Evolutionary conservation across 2,329 filamentous ascomycete genomes (phyloP).

Genomic region (Mariannaea elegans): DNA sequence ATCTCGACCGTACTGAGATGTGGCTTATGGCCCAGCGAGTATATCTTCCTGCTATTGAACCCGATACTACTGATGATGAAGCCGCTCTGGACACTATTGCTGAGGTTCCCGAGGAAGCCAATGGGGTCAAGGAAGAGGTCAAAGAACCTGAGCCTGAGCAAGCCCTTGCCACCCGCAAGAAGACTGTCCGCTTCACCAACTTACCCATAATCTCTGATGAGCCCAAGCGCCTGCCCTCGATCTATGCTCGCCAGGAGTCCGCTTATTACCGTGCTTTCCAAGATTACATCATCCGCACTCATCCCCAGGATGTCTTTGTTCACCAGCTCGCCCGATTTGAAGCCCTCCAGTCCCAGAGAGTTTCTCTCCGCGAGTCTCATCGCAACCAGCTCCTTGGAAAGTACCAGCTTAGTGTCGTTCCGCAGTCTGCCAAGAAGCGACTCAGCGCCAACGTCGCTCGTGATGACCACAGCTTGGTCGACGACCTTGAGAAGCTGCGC

Average conservation of each 20-base stretch:
- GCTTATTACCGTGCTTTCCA: slow-evolving; percentile 92
- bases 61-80: slow-evolving; percentile 49
- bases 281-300: slow-evolving; percentile 72
- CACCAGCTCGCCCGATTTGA: slow-evolving; percentile 88
- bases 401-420: slow-evolving; percentile 78
- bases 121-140: slow-evolving; percentile 34
- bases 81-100: slow-evolving; percentile 49
- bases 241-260: slow-evolving; percentile 69
- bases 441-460: slow-evolving; percentile 78
- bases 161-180: slow-evolving; percentile 61
- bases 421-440: slow-evolving; percentile 74
- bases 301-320: slow-evolving; percentile 79
- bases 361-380: slow-evolving; percentile 77
- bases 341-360: slow-evolving; percentile 83
- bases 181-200: slow-evolving; percentile 79
- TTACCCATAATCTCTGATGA: slow-evolving; percentile 54
- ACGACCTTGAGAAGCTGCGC: slow-evolving; percentile 70
- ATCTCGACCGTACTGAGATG: slow-evolving; percentile 83
- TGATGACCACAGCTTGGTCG: slow-evolving; percentile 70
- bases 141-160: slow-evolving; percentile 40
- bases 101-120: slow-evolving; percentile 43
- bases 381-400: slow-evolving; percentile 85
- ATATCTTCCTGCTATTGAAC: slow-evolving; percentile 75
- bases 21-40: slow-evolving; percentile 87
- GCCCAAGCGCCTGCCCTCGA: slow-evolving; percentile 61